These are phyloP conservation scores for Cystobasidium pallidum DNA, from an alignment of 1,284 basidiomycete genomes.

Conservation along the genomic window DNA sequence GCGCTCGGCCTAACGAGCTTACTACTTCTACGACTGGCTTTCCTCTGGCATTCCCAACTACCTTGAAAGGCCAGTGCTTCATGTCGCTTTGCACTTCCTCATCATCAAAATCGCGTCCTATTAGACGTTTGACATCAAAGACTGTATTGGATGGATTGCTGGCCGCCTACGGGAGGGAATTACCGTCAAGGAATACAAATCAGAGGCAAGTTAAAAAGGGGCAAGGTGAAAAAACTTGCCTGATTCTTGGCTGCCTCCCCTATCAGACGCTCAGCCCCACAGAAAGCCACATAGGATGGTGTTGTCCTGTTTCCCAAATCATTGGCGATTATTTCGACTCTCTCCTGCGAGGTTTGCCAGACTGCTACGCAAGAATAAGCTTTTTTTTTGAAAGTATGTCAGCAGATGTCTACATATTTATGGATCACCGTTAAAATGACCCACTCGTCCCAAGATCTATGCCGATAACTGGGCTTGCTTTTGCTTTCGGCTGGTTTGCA, in stretches of 20 bases:
- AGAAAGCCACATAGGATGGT: conserved; percentile 87
- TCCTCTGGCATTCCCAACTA: conserved; percentile 70
- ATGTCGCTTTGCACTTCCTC: conserved; percentile 88
- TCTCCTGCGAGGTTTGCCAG: conserved; percentile 84
- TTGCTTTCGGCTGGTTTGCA: background rate
- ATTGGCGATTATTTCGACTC: conserved; percentile 97
- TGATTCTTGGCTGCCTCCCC: conserved; percentile 97
- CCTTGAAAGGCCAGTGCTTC: conserved; percentile 81
- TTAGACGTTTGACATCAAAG: conserved; percentile 87
- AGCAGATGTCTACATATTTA: background rate
- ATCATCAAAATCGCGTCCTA: conserved; percentile 82
- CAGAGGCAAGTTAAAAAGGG: no score
- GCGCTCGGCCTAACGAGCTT: background rate
- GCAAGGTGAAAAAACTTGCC: no score
- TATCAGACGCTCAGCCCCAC: conserved; percentile 86
- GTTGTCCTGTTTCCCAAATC: conserved; percentile 87
- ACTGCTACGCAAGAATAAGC: conserved; percentile 78
- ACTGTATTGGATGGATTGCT: conserved; percentile 69
- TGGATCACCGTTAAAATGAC: background rate
- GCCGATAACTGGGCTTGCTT: conserved; percentile 3
- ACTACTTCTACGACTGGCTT: conserved; percentile 84
- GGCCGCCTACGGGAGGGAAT: conserved; percentile 53
- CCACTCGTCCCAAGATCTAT: conserved; percentile 3
- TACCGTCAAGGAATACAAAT: no score
- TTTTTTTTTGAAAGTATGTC: background rate